Evolutionary conservation across 352 stramenopile genomes (phyloP).

Genomic region (Pythium plurisporium): DNA sequence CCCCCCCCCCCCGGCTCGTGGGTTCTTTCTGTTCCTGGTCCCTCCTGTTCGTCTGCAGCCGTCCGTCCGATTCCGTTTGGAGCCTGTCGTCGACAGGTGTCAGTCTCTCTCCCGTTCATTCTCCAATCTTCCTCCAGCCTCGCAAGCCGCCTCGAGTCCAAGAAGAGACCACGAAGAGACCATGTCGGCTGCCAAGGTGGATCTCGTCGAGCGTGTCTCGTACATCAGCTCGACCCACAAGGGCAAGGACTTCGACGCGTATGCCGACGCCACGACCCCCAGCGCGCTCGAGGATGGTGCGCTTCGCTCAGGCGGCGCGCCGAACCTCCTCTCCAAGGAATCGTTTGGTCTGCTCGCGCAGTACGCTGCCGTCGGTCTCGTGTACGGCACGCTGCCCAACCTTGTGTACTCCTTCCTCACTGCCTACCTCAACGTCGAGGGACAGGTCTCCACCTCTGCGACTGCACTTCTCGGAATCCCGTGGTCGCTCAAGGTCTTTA

Average conservation of each 20-base stretch:
- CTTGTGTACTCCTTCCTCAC: constrained; percentile 28
- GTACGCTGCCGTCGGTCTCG: constrained; percentile 25
- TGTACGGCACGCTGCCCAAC: constrained; percentile 28
- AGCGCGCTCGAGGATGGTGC: constrained; percentile 15
- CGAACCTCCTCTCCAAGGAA: constrained; percentile 23
- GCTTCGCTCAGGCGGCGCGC: constrained; percentile 19
- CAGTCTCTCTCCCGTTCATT: constrained; percentile 1
- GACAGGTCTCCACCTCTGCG: constrained; percentile 20
- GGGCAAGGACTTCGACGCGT: constrained; percentile 10
- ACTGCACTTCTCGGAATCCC: constrained; percentile 25
- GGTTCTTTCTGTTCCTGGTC: too few species aligned
- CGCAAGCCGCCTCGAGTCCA: neutral
- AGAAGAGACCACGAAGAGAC: constrained; percentile 3
- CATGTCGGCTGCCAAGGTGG: constrained; percentile 16
- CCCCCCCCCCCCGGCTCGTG: too few species aligned
- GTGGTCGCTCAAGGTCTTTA: constrained; percentile 38
- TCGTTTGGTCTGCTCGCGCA: constrained; percentile 27
- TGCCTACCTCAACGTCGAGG: constrained; percentile 27
- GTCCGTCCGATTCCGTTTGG: neutral
- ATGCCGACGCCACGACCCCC: constrained; percentile 14
- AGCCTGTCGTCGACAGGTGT: neutral
- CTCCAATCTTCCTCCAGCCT: constrained; percentile 16
- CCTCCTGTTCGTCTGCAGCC: neutral
- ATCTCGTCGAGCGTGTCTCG: constrained; percentile 19
- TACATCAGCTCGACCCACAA: constrained; percentile 22